Evolutionary conservation across 2,329 filamentous ascomycete species (phyloP).

Genomic region (Daldinia sp.): DNA sequence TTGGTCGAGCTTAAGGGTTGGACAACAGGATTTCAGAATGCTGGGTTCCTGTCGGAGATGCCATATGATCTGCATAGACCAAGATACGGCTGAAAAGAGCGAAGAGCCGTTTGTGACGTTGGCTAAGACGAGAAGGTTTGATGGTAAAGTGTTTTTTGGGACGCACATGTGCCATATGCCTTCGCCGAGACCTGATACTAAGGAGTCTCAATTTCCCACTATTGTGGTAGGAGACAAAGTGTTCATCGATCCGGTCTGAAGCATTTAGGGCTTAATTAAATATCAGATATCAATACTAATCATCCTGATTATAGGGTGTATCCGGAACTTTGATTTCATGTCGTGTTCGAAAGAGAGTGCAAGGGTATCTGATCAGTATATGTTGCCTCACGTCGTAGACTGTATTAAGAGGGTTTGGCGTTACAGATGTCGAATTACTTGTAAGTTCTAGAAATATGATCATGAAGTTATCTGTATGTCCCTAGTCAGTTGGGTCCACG

Average conservation of each 20-base stretch:
- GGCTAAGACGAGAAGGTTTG: constrained; percentile 83
- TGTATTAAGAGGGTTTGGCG: no score
- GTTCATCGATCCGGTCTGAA: constrained; percentile 34
- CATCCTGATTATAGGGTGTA: no score
- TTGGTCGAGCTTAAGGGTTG: constrained; percentile 76
- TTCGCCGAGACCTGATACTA: constrained; percentile 26
- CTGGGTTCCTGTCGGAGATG: constrained; percentile 87
- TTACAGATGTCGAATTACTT: no score
- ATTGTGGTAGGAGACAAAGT: constrained; percentile 60
- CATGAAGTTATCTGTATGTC: background rate
- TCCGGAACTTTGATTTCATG: background rate
- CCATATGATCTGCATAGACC: constrained; percentile 96
- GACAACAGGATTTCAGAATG: constrained; percentile 70
- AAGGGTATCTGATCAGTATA: background rate
- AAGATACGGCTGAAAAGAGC: constrained; percentile 77
- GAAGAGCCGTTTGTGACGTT: constrained; percentile 90
- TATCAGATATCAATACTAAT: background rate
- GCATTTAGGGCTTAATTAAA: constrained; percentile 6
- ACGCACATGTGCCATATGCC: constrained; percentile 72
- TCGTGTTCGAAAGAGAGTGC: background rate
- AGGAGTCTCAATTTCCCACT: constrained; percentile 51
- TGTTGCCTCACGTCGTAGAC: no score
- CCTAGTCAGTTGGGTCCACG: background rate
- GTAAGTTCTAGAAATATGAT: background rate
- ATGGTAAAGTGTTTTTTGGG: constrained; percentile 89